Base-by-base conservation (phyloP, 768 basidiomycete species). In the Termitomyces sp. region DNA sequence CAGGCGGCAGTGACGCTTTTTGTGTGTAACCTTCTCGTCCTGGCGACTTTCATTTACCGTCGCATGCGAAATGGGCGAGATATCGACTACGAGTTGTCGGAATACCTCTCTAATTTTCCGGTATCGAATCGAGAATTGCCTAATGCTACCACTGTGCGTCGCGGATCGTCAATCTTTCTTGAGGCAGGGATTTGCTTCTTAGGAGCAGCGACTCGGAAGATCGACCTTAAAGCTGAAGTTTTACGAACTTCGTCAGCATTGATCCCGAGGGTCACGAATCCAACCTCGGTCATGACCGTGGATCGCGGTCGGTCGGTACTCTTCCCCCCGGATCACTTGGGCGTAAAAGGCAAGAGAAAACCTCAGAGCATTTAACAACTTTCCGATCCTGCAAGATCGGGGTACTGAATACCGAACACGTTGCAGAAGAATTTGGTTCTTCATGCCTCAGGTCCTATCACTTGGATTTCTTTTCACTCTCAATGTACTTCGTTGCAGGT, bases 11-110 rank as follows among this genome's bases (percentile, higher is more conserved):
- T 62, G 44, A 56, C 60, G 3, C 43, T 63, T 3, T 46, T 65
- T 22, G 40, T 62, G 20, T 61, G 62, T 20, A 59, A 62, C 41
- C 53, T 62, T 16, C 47, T 56, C 5, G 63, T 65, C 18, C 13
- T 65, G 25, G 57, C 62, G 15, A 61, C 63, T 20, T 55, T 49
- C 23, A 10, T 60, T 10, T 65, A 62, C 43, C 59, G 64, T 23
- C 55, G 42, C 32, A 31, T 59, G 3, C 58, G 56, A 5, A 60
- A 52, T 13, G 58, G 50, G 20, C 39, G 32, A 27, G 59, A 56
- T 27, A 35, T 58, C n/a, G 59, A 60, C 13, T 41, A 56, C 1
- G 58, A 58, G 18, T 25, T 50, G 16, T 43, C 50, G 12, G 51
- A 54, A 31, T 56, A 57, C 3, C 23, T 52, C 1, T 46, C 53